Percentiles rank a stretch among this genome's conserved stretches.
Conservation (phyloP, 371 early-diverging fungal species). For the Apophysomyces elegans region DNA sequence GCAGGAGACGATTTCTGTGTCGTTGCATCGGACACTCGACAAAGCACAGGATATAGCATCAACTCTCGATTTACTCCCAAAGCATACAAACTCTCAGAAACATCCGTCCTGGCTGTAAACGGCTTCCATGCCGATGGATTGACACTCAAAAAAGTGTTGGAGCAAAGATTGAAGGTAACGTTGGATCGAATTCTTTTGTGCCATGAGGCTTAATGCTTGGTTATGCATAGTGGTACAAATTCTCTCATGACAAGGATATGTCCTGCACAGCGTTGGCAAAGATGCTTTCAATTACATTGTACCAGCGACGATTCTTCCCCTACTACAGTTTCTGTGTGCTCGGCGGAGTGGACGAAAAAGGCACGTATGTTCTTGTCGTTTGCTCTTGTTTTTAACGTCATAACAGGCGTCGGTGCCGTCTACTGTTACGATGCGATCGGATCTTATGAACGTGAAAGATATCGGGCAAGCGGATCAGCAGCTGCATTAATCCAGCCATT, state of each 20-base stretch:
- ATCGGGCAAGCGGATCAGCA: slow-evolving; percentile 91
- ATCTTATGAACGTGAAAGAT: slow-evolving; percentile 83
- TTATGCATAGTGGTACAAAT: slow-evolving; percentile 80
- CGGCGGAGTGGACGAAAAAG: slow-evolving; percentile 92
- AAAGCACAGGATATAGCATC: slow-evolving; percentile 95
- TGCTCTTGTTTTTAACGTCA: neutral
- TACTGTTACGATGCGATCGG: slow-evolving; percentile 98
- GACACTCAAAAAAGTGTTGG: slow-evolving; percentile 84
- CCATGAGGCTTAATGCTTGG: neutral
- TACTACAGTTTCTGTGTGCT: slow-evolving; percentile 94
- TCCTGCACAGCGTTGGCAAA: slow-evolving; percentile 90
- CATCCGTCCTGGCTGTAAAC: slow-evolving; percentile 85
- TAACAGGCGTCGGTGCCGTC: slow-evolving; percentile 83
- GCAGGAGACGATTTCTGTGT: slow-evolving; percentile 96
- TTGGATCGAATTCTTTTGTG: neutral
- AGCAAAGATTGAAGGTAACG: slow-evolving; percentile 87
- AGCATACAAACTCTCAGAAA: slow-evolving; percentile 89
- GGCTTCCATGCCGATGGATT: slow-evolving; percentile 97
- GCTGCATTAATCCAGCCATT: slow-evolving; percentile 96
- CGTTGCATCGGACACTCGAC: slow-evolving; percentile 98
- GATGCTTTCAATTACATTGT: slow-evolving; percentile 93
- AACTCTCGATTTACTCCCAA: slow-evolving; percentile 96
- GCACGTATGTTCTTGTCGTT: slow-evolving; percentile 27
- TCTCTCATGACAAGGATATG: slow-evolving; percentile 92
- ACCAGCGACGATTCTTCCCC: slow-evolving; percentile 97